Evolutionary conservation across 345 rosid species (phyloP), one percentile per base, ranked within the genome.

Genomic region (Excoecaria agallocha): DNA sequence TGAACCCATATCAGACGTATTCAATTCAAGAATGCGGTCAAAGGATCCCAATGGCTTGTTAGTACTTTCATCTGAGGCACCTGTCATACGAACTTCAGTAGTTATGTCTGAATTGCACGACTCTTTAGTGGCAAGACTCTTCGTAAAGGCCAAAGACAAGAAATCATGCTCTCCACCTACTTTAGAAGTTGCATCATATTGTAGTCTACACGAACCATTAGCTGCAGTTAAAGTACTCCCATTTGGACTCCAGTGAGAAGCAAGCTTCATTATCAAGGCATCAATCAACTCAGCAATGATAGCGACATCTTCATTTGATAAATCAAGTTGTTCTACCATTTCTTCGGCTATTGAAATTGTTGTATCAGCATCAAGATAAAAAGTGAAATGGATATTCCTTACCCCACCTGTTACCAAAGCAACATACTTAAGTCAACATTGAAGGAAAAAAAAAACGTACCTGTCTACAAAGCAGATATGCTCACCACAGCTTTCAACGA

Each of bases 301-400:
- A 76, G 85, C 38, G 59, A 84, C 89, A 76, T 91, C 90, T 76
- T 86, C 88, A 61, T 84, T 66, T 45, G 89, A 81, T 70, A 94
- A 84, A 80, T 84, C 87, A 60, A 94, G 84, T 69, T 92, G 85
- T 80, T 92, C 97, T 74, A 86, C 93, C 98, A 94, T 94, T 86
- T 94, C 98, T 83, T 81, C 85, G 30, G 93, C 87, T 2, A 94
- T 86, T 39, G 94, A 88, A 57, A 75, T 71, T 37, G 90, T 85
- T 13, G 98, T 94, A 77, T 94, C 98, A 8, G 90, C 84, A 65
- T 89, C 82, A 38, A 89, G 86, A 73, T 79, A 91, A 83, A 89
- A 94, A 13, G 79, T 62, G 77, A 94, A 94, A 79, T 91, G 88
- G 68, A 94, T 84, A 68, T 89, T 88, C 67, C 84, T 88, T 62